Base-by-base conservation (phyloP, 2,329 filamentous ascomycete genomes). In the Phaeoacremonium minimum region DNA sequence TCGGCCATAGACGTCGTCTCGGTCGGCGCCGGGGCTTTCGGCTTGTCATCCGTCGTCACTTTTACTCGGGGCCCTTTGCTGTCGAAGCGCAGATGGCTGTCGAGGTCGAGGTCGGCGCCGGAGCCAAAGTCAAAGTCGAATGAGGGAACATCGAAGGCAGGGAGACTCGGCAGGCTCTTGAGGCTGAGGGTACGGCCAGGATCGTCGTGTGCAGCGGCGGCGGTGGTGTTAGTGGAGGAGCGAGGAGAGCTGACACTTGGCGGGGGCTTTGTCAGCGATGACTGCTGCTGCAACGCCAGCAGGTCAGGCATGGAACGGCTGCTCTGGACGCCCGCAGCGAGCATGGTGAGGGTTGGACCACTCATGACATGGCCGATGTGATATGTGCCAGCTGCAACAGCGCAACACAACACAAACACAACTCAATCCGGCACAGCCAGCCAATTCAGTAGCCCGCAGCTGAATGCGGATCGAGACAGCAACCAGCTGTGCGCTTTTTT, bases 101-200 rank as follows among this genome's bases (percentile, higher is more conserved):
- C 66, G 49, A 77, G 61, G 29, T 70, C 59, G 45, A 66, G 58
- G 44, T 64, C 64, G n/a, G n/a, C n/a, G 46, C 73, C 66, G 49
- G 77, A 61, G 29, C 70, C 59, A 45, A 66, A 58, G 44, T 64
- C 64, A 47, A 71, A 62, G 43, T 75, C 68, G 53, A 79, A 71
- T 1, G 69, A 68, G 26, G 72, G 68, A 20, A 79, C 56, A 40
- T 75, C 71, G 52, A 76, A 75, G 40, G 58, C 52, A 12, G 68
- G 57, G 15, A 66, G 50, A 37, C 47, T 57, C 28, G 61, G 60
- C 14, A 62, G 46, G 38, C 44, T 56, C 46, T 63, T 63, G 43
- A 51, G 42, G 47, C 46, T 52, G 37, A 47, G 46, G 20, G 51
- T 48, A 35, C 32, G 42, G n/a, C 22, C n/a, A n/a, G n/a, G 22